phyloP scores from a whole-genome alignment of 495 filamentous ascomycete species.

The Letharia columbiana region DNA sequence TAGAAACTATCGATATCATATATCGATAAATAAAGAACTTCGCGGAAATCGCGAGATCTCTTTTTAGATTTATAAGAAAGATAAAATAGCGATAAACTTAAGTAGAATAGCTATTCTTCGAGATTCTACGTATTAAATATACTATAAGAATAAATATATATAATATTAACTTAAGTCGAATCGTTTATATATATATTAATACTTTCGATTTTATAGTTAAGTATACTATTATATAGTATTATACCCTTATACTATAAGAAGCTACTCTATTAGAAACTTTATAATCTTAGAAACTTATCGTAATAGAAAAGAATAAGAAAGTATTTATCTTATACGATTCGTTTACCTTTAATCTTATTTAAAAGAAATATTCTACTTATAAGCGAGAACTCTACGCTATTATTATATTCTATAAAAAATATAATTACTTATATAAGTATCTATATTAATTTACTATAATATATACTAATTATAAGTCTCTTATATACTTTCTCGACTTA shows the following conservation, averaged over 20 bases:
- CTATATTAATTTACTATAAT: neutral
- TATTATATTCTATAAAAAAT: slow-evolving; percentile 9
- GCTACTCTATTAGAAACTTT: too few species aligned
- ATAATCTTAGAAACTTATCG: too few species aligned
- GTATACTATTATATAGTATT: neutral
- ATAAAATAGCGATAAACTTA: neutral
- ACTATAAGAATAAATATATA: neutral
- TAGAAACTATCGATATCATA: slow-evolving; percentile 2
- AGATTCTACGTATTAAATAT: slow-evolving; percentile 14
- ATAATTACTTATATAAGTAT: slow-evolving; percentile 17
- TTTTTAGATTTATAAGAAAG: slow-evolving; percentile 5
- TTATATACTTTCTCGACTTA: slow-evolving; percentile 8
- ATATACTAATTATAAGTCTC: slow-evolving; percentile 6
- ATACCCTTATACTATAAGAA: too few species aligned
- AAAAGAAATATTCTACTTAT: slow-evolving; percentile 8
- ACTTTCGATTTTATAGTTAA: neutral
- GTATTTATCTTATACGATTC: slow-evolving; percentile 8
- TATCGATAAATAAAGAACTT: slow-evolving; percentile 13
- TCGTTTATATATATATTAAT: slow-evolving; percentile 14
- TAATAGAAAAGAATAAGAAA: neutral
- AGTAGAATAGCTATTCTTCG: slow-evolving; percentile 7
- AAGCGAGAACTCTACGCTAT: slow-evolving; percentile 11
- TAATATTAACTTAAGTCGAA: neutral
- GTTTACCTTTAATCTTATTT: neutral
- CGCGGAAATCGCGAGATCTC: neutral